Percentiles rank a stretch among this genome's conserved stretches.
Evolutionary conservation across 1,284 basidiomycete genomes (phyloP).

Genomic region (Neolentinus lepideus): DNA sequence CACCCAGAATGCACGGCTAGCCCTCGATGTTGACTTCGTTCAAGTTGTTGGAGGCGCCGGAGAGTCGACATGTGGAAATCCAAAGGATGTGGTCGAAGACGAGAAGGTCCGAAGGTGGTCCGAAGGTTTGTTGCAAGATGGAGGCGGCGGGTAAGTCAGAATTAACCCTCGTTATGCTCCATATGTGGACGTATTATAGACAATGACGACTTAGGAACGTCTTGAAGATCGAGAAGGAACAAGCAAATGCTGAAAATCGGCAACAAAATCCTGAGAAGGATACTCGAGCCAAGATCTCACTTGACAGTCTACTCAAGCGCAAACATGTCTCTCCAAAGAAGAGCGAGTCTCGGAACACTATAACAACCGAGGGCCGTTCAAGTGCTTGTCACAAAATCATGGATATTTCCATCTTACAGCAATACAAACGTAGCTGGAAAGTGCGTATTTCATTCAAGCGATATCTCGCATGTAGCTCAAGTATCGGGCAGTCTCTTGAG

Average conservation of each 20-base stretch:
- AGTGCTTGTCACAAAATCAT: not conserved
- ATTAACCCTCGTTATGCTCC: not conserved
- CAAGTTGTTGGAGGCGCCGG: conserved; percentile 30
- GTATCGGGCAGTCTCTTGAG: not conserved
- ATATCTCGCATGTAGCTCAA: not conserved
- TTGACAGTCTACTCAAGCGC: not conserved
- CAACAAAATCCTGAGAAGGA: not conserved
- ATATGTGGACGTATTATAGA: conserved; percentile 2
- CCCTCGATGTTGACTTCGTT: conserved; percentile 37
- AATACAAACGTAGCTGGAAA: not conserved
- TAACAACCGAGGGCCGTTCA: not conserved
- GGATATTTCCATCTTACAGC: not conserved
- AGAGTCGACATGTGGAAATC: conserved; percentile 38
- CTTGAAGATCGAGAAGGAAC: conserved; percentile 31
- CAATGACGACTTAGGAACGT: conserved; percentile 30
- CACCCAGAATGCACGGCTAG: conserved; percentile 29
- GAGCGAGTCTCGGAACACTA: not conserved
- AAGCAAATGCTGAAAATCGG: conserved; percentile 9
- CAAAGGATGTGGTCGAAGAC: conserved; percentile 33
- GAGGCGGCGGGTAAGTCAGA: conserved; percentile 44
- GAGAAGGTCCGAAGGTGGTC: conserved; percentile 38
- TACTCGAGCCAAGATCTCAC: not conserved
- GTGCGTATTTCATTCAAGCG: not conserved
- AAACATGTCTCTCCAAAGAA: not conserved
- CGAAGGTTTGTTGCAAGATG: conserved; percentile 39